Evolutionary conservation across 2,329 filamentous ascomycete species (phyloP).

Genomic region (Colletotrichum tofieldiae): DNA sequence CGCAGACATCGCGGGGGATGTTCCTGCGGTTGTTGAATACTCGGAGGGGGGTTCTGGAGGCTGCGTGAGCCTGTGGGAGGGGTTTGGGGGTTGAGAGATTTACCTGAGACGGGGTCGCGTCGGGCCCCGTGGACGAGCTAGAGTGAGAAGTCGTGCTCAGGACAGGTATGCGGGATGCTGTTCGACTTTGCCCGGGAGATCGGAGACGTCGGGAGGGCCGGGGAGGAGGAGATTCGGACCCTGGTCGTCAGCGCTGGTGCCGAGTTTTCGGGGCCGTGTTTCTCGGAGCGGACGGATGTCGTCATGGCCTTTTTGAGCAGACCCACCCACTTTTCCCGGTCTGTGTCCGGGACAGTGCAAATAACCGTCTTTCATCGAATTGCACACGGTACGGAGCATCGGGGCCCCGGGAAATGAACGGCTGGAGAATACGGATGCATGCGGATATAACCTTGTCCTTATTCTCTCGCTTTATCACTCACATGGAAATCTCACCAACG

Average conservation of each 20-base stretch:
- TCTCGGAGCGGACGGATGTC: slow-evolving; percentile 41
- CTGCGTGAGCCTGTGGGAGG: not conserved
- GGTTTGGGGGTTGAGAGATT: not conserved
- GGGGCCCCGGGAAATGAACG: slow-evolving; percentile 1
- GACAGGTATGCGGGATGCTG: not conserved
- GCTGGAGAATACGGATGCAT: not conserved
- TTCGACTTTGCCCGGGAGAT: not conserved
- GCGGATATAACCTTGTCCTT: not conserved
- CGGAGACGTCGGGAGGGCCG: not conserved
- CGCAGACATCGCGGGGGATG: slow-evolving; percentile 1
- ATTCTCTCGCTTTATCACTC: too few relatives aligned
- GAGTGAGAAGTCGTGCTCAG: not conserved
- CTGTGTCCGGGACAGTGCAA: not conserved
- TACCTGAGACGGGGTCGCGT: not conserved
- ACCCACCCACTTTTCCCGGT: slow-evolving; percentile 12
- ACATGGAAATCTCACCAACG: not conserved
- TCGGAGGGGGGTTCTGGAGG: not conserved
- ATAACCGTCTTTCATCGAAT: accelerated
- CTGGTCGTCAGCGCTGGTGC: slow-evolving; percentile 17
- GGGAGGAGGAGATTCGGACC: slow-evolving; percentile 11
- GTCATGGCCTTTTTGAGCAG: slow-evolving; percentile 18
- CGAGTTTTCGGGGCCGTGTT: slow-evolving; percentile 39
- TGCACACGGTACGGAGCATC: slow-evolving; percentile 8
- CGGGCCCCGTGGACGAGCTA: not conserved
- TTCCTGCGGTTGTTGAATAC: too few relatives aligned